A percentile compares a stretch with the other conserved stretches of the same genome.
Evolutionary conservation across 805 yeast species (phyloP).

Genomic region (Saccharomyces cerevisiae): DNA sequence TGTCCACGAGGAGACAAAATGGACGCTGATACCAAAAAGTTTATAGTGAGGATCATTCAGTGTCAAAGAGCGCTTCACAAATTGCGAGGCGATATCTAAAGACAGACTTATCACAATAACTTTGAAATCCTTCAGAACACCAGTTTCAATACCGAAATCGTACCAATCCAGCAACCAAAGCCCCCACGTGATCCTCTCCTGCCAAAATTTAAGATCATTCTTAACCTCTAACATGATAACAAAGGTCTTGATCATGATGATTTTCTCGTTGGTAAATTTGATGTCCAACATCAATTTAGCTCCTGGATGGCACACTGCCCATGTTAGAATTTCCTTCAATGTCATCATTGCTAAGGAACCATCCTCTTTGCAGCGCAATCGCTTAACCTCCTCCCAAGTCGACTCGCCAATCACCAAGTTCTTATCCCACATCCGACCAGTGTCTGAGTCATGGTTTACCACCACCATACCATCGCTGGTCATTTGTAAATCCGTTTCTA

Average conservation of each 20-base stretch:
- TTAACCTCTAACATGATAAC: constrained; percentile 31
- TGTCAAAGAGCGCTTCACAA: constrained; percentile 32
- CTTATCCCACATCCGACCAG: constrained; percentile 42
- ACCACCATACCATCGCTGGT: constrained; percentile 46
- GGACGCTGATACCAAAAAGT: constrained; percentile 48
- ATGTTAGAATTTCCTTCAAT: constrained; percentile 33
- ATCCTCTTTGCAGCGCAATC: constrained; percentile 30
- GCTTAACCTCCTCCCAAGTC: constrained; percentile 30
- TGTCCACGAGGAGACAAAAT: constrained; percentile 40
- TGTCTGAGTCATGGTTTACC: constrained; percentile 44
- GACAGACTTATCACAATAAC: constrained; percentile 33
- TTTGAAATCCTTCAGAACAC: constrained; percentile 31
- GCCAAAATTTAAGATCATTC: constrained; percentile 39
- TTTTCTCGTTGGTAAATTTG: constrained; percentile 39
- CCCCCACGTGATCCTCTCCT: constrained; percentile 40
- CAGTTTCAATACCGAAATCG: constrained; percentile 34
- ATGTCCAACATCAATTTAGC: constrained; percentile 43
- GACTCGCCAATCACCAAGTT: constrained; percentile 33
- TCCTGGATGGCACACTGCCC: constrained; percentile 32
- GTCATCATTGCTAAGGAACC: constrained; percentile 35
- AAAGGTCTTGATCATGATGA: constrained; percentile 35
- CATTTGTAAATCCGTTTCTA: constrained; percentile 52
- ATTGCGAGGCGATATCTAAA: constrained; percentile 26
- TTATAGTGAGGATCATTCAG: constrained; percentile 38
- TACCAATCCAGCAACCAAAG: constrained; percentile 45